Percentiles rank a stretch among this genome's conserved stretches.
Conservation (phyloP, 768 basidiomycete species). For the Multifurca ochricompacta region DNA sequence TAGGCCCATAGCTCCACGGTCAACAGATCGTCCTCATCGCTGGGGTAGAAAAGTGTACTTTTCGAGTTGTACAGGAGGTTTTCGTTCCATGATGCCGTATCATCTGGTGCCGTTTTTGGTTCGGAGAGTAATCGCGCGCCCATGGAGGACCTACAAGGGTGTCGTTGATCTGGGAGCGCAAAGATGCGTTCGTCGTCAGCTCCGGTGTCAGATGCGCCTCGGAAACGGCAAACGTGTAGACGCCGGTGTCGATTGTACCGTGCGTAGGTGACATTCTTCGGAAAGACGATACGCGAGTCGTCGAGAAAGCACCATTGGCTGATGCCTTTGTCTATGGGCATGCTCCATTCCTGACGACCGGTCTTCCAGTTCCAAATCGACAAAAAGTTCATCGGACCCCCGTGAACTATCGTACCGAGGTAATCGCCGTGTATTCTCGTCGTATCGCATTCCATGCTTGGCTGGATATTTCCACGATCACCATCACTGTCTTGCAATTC, state of each 20-base stretch:
- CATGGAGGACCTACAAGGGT: background rate
- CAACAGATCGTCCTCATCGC: background rate
- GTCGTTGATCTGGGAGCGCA: background rate
- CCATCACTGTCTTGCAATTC: background rate
- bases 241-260: background rate
- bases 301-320: constrained; percentile 6
- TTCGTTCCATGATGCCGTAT: too few relatives aligned
- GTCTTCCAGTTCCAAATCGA: constrained; percentile 9
- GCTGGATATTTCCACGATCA: too few relatives aligned
- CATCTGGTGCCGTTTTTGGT: background rate
- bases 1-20: background rate
- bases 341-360: background rate
- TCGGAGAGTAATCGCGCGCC: background rate
- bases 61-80: too few relatives aligned
- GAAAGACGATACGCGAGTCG: constrained; percentile 1
- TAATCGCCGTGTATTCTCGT: background rate
- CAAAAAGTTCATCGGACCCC: background rate
- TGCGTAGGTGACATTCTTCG: background rate
- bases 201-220: background rate
- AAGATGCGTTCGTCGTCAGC: background rate
- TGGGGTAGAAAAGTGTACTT: background rate
- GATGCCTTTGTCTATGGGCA: background rate
- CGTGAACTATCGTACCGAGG: background rate
- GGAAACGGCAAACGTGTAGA: background rate
- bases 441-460: background rate